Evolutionary conservation across 2,329 filamentous ascomycete genomes (phyloP).

Genomic region (Botryotinia convoluta): DNA sequence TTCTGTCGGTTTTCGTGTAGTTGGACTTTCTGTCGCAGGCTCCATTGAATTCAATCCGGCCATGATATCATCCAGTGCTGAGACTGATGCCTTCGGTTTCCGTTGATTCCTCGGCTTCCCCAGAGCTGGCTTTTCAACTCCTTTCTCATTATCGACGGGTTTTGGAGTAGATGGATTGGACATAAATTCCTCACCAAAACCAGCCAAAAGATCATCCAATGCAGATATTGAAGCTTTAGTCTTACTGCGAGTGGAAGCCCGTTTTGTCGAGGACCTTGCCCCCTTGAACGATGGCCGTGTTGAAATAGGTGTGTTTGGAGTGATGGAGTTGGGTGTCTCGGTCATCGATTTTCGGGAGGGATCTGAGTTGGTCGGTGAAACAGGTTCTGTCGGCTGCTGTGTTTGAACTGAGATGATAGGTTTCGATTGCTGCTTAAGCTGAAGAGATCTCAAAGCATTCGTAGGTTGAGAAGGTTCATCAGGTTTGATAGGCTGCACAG

Average conservation of each 20-base stretch:
- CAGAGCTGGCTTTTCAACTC: not conserved
- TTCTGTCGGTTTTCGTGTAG: not conserved
- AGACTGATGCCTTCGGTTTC: not conserved
- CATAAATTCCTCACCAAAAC: slow-evolving; percentile 5
- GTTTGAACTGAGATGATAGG: not conserved
- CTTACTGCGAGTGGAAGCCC: not conserved
- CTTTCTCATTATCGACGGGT: slow-evolving; percentile 6
- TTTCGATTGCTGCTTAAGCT: not conserved
- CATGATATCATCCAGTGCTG: slow-evolving; percentile 22
- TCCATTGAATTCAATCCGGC: slow-evolving; percentile 4
- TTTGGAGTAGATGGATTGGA: not conserved
- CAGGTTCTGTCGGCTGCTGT: not conserved
- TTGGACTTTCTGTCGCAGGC: not conserved
- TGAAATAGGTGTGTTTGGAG: not conserved
- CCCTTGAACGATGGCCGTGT: not conserved
- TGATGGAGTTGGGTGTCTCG: not conserved
- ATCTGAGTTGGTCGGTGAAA: not conserved
- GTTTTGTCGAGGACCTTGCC: not conserved
- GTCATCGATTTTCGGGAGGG: too few species aligned
- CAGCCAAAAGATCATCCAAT: slow-evolving; percentile 22
- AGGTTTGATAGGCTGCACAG: not conserved
- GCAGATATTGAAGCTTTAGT: slow-evolving; percentile 14
- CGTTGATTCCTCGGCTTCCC: slow-evolving; percentile 5
- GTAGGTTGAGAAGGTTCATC: not conserved
- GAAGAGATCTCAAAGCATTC: not conserved